Percentiles rank a stretch among this genome's conserved stretches.
Evolutionary conservation across 495 filamentous ascomycete species (phyloP).

Genomic region (Neurospora sp.): DNA sequence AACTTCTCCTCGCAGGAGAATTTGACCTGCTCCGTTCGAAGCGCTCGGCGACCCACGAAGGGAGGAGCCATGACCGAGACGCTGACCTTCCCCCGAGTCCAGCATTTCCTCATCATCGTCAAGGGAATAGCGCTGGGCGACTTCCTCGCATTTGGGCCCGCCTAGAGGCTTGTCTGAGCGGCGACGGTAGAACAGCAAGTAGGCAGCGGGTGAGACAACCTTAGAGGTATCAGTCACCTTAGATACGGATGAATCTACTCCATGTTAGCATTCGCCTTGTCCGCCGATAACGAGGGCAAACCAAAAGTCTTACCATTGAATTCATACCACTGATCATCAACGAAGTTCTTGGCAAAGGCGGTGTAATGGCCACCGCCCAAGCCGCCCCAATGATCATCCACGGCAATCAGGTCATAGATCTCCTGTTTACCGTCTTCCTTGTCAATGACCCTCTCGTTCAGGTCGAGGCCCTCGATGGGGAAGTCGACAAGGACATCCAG

Average conservation of each 20-base stretch:
- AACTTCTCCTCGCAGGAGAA: conserved; percentile 57
- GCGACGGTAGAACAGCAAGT: conserved; percentile 93
- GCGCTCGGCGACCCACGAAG: conserved; percentile 77
- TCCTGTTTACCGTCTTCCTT: conserved; percentile 67
- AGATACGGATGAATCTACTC: conserved; percentile 58
- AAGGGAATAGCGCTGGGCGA: conserved; percentile 48
- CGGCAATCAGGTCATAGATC: conserved; percentile 85
- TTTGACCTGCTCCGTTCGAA: conserved; percentile 64
- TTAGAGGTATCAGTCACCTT: conserved; percentile 39
- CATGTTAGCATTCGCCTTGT: conserved; percentile 6
- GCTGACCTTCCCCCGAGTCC: conserved; percentile 73
- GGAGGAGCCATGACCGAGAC: conserved; percentile 74
- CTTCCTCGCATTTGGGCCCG: conserved; percentile 57
- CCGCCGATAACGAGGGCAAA: neutral
- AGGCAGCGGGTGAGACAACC: conserved; percentile 63
- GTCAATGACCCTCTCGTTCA: conserved; percentile 65
- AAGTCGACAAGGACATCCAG: conserved; percentile 87
- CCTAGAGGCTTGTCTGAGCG: conserved; percentile 66
- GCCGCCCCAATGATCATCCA: conserved; percentile 90
- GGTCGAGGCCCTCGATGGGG: conserved; percentile 76
- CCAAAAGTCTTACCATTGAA: conserved; percentile 70
- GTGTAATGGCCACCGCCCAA: conserved; percentile 94
- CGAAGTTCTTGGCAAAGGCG: conserved; percentile 83
- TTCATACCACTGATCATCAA: conserved; percentile 79
- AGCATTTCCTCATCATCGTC: conserved; percentile 31